Conservation (phyloP, 1,284 basidiomycete genomes). For the Apiotrichum veenhuisii region DNA sequence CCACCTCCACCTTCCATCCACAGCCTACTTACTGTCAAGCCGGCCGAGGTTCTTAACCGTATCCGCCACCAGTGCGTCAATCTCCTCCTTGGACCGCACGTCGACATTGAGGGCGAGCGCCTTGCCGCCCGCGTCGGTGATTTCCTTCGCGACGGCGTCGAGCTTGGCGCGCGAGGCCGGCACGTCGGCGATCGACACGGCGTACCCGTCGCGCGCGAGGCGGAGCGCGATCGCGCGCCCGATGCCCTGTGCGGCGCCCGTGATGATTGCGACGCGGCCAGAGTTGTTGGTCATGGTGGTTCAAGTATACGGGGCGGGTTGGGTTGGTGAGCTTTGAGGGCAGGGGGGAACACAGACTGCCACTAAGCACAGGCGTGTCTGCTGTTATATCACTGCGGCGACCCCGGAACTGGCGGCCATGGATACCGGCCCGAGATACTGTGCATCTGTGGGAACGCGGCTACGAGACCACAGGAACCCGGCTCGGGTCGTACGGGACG, state of each 20-base stretch:
- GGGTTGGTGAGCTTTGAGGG: no score
- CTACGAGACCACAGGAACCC: no score
- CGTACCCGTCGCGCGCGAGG: constrained; percentile 50
- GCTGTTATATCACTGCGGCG: no score
- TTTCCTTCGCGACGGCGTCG: constrained; percentile 18
- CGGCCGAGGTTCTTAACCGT: constrained; percentile 42
- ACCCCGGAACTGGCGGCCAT: no score
- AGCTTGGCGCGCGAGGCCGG: not conserved
- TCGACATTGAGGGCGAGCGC: constrained; percentile 36
- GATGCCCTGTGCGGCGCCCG: constrained; percentile 52
- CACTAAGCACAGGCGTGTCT: no score
- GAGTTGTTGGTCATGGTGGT: no score
- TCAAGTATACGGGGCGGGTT: no score
- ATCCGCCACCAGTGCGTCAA: constrained; percentile 35
- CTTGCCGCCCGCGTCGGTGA: constrained; percentile 33
- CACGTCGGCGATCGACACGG: constrained; percentile 48
- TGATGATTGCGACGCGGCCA: constrained; percentile 51
- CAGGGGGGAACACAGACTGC: no score
- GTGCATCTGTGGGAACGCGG: no score
- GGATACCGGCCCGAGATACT: no score
- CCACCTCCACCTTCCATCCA: no score
- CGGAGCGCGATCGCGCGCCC: constrained; percentile 51
- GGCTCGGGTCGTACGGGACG: no score
- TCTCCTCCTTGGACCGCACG: constrained; percentile 33
- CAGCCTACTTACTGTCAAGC: constrained; percentile 46